These are phyloP conservation scores for Eucommia ulmoides DNA, from an alignment of 257 asterid species.

Conservation along the genomic window DNA sequence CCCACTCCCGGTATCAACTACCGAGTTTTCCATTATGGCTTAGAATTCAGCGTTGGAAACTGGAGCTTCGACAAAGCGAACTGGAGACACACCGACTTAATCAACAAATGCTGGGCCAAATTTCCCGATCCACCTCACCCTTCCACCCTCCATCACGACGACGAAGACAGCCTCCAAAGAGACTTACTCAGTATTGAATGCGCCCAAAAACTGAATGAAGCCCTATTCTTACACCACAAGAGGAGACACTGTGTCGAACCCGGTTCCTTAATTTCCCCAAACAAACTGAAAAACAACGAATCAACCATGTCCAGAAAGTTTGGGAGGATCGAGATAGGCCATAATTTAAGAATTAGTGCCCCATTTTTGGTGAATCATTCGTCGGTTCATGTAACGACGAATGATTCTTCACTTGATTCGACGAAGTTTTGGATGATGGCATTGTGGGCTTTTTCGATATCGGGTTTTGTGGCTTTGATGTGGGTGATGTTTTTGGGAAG, in stretches of 20 bases:
- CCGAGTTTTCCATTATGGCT: conserved; percentile 76
- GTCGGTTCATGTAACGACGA: conserved; percentile 18
- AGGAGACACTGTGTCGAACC: conserved; percentile 39
- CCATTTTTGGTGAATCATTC: too few species aligned
- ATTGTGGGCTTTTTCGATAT: conserved; percentile 52
- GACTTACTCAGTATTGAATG: conserved; percentile 92
- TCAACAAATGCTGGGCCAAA: conserved; percentile 64
- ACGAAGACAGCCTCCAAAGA: conserved; percentile 38
- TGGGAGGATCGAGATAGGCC: not conserved
- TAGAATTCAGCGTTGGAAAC: conserved; percentile 71
- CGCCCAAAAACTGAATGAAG: conserved; percentile 55
- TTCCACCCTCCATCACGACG: conserved; percentile 42
- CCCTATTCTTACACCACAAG: conserved; percentile 43
- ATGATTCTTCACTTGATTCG: conserved; percentile 36
- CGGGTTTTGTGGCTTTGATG: conserved; percentile 43
- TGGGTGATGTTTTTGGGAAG: conserved; percentile 35
- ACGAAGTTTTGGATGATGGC: conserved; percentile 61
- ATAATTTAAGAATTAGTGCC: not conserved
- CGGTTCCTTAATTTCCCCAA: conserved; percentile 19
- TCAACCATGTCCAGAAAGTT: not conserved
- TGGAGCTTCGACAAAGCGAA: conserved; percentile 97
- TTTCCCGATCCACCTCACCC: conserved; percentile 80
- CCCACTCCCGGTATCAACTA: conserved; percentile 65
- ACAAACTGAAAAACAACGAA: conserved; percentile 12
- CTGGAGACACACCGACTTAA: conserved; percentile 64